These are phyloP conservation scores for Populus hybrid DNA, from an alignment of 441 rosid species.

Conservation along the genomic window DNA sequence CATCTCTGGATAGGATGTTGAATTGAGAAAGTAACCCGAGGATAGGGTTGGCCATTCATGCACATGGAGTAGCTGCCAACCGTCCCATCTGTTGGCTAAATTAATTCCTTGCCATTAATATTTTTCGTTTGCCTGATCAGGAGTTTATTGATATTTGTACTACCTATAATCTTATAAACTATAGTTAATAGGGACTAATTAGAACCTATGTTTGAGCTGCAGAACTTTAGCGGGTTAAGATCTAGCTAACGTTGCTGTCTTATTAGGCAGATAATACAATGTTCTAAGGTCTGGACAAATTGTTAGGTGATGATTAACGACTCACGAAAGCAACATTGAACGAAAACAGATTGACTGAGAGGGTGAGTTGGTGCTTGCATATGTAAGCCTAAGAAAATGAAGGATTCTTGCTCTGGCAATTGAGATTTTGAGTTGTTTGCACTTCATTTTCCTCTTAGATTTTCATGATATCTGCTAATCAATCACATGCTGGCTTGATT, in stretches of 20 bases:
- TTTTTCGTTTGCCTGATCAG: conserved; percentile 21
- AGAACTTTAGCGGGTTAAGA: neutral
- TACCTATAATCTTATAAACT: neutral
- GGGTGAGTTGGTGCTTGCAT: neutral
- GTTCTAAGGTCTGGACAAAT: neutral
- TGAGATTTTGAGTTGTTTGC: neutral
- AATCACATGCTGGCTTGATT: neutral
- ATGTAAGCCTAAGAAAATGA: neutral
- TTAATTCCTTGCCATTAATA: neutral
- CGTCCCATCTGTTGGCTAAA: conserved; percentile 14
- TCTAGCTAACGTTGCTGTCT: neutral
- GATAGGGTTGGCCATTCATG: conserved; percentile 11
- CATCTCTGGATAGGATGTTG: conserved; percentile 12
- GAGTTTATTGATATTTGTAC: neutral
- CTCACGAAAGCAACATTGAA: neutral
- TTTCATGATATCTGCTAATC: neutral
- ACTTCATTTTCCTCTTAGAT: neutral
- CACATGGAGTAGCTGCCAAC: conserved; percentile 19
- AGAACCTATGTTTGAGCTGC: neutral
- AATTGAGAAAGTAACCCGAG: neutral
- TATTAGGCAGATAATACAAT: neutral
- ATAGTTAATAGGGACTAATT: neutral
- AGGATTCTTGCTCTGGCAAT: neutral
- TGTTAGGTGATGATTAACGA: neutral
- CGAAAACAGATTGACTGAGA: neutral